Conservation (phyloP, 306 rosid genomes). For the Vigna unguiculata region DNA sequence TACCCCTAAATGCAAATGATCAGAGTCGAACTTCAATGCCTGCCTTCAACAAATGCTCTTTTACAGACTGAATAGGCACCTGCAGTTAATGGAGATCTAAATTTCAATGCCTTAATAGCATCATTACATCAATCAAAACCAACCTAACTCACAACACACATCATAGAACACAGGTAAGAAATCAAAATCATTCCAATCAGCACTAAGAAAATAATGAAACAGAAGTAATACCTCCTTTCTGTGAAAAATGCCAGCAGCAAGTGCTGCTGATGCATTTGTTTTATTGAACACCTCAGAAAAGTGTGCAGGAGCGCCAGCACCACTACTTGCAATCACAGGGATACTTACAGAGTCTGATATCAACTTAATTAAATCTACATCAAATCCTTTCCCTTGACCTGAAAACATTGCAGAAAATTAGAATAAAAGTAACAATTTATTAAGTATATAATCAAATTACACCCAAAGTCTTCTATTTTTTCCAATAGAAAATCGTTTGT, state of each 20-base stretch:
- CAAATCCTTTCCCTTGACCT: constrained; percentile 99
- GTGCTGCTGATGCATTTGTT: constrained; percentile 96
- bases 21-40: constrained; percentile 83
- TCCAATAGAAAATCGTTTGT: not conserved
- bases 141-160: not conserved
- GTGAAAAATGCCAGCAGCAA: constrained; percentile 98
- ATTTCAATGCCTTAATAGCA: constrained; percentile 13
- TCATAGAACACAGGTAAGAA: not conserved
- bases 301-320: constrained; percentile 84
- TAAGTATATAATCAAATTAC: not conserved
- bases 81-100: constrained; percentile 45
- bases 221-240: constrained; percentile 79
- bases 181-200: not conserved
- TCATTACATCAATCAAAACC: not conserved
- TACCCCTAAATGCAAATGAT: constrained; percentile 29
- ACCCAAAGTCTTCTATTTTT: not conserved
- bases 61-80: constrained; percentile 84
- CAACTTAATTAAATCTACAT: constrained; percentile 68
- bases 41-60: constrained; percentile 77
- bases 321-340: constrained; percentile 98
- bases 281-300: constrained; percentile 80
- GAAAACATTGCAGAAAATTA: constrained; percentile 42
- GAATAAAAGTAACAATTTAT: constrained; percentile 21
- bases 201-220: not conserved
- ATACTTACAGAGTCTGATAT: constrained; percentile 87